Percentiles rank a stretch among this genome's conserved stretches.
These are phyloP conservation scores for Choricystis sp. DNA, from an alignment of 139 green algal species.

Conservation along the genomic window DNA sequence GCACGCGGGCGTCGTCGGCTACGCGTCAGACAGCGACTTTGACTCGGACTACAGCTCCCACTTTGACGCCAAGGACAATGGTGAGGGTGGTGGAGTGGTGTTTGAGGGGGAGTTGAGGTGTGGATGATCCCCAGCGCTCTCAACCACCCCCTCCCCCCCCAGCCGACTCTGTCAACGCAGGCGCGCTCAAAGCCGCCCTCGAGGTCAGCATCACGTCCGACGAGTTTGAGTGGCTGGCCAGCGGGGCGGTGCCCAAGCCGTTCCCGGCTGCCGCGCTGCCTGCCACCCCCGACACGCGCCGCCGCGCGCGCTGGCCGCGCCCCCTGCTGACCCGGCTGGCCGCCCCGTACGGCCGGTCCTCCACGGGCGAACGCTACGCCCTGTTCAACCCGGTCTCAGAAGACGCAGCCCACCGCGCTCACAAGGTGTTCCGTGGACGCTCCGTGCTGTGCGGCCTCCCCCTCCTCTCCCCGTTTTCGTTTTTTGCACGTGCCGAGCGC, in stretches of 20 bases:
- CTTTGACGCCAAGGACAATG: too few relatives aligned
- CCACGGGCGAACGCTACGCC: neutral
- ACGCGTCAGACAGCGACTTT: too few relatives aligned
- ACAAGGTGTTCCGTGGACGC: neutral
- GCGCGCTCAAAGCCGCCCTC: neutral
- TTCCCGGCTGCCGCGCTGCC: too few relatives aligned
- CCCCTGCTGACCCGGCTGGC: neutral
- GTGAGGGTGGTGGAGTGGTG: too few relatives aligned
- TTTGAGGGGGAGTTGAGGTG: too few relatives aligned
- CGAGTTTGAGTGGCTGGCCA: neutral
- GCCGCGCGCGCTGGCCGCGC: too few relatives aligned
- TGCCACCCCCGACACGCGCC: neutral
- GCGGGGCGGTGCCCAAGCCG: neutral
- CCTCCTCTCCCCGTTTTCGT: neutral
- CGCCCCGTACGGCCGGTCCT: neutral
- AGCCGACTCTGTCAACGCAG: too few relatives aligned
- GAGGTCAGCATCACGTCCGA: neutral
- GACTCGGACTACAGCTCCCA: too few relatives aligned
- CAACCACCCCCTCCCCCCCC: too few relatives aligned
- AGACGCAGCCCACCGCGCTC: too few relatives aligned
- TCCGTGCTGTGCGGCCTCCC: neutral
- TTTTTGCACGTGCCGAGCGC: neutral
- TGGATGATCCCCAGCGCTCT: too few relatives aligned
- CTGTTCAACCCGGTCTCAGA: neutral
- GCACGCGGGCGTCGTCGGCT: too few relatives aligned